A percentile compares a stretch with the other conserved stretches of the same genome.
Conservation (phyloP, 345 rosid species). For the Alliaria petiolata region DNA sequence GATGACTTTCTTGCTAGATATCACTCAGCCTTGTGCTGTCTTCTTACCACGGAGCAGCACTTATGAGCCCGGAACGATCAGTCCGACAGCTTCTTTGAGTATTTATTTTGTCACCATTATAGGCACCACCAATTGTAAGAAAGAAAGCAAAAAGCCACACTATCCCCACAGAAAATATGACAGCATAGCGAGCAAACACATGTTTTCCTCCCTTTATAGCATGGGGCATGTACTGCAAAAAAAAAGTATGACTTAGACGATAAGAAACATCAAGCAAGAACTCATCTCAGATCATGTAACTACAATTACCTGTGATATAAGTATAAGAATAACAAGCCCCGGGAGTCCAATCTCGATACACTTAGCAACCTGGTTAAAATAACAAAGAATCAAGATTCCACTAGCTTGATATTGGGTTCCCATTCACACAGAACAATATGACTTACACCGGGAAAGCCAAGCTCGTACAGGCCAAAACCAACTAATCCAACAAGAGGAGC, state of each 20-base stretch:
- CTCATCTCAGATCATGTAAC: not conserved
- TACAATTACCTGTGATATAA: constrained; percentile 71
- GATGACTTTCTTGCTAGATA: not conserved
- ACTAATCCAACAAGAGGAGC: constrained; percentile 86
- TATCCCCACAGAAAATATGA: constrained; percentile 66
- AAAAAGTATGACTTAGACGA: not conserved
- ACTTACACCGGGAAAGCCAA: constrained; percentile 96
- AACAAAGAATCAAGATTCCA: not conserved
- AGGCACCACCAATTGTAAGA: constrained; percentile 94
- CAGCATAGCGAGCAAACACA: constrained; percentile 74
- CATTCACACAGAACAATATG: constrained; percentile 9
- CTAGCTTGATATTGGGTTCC: not conserved
- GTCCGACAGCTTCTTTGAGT: constrained; percentile 87
- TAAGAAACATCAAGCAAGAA: not conserved
- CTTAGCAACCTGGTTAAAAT: constrained; percentile 69
- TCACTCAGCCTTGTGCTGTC: not conserved
- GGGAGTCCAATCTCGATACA: constrained; percentile 98
- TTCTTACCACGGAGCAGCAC: constrained; percentile 88
- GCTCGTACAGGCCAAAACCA: constrained; percentile 92
- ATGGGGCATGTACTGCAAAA: constrained; percentile 81
- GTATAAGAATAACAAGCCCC: constrained; percentile 62
- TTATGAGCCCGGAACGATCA: constrained; percentile 86
- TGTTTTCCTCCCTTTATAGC: constrained; percentile 47
- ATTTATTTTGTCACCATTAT: constrained; percentile 51
- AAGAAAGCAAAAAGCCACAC: constrained; percentile 93